Evolutionary conservation across 2,329 filamentous ascomycete species (phyloP).

Genomic region (Paracoccidioides lutzii): DNA sequence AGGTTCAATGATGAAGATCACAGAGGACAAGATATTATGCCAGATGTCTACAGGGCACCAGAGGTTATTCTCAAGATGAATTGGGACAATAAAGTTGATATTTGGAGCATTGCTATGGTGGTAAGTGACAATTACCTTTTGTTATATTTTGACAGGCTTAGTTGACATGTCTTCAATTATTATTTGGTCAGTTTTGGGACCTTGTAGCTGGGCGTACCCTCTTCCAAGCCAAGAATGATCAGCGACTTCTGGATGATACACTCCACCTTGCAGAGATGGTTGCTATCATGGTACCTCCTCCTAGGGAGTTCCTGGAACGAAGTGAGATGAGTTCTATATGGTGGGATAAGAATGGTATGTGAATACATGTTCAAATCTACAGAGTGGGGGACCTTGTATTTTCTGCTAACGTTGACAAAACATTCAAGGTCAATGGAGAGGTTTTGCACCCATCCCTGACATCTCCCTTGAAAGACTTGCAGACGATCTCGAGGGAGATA

Average conservation of each 20-base stretch:
- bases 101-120: constrained; percentile 16
- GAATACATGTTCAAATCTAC: not conserved
- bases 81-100: constrained; percentile 15
- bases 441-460: constrained; percentile 5
- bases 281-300: constrained; percentile 5
- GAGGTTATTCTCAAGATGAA: constrained; percentile 16
- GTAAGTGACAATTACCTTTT: constrained; percentile 7
- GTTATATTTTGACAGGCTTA: not conserved
- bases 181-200: constrained; percentile 3
- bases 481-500: constrained; percentile 10
- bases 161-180: not conserved
- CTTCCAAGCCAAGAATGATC: constrained; percentile 2
- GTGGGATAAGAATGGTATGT: constrained; percentile 4
- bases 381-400: not conserved
- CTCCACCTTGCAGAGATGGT: constrained; percentile 4
- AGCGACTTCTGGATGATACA: constrained; percentile 2
- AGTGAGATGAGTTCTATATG: constrained; percentile 1
- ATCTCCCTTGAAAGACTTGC: constrained; percentile 1
- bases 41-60: constrained; percentile 15
- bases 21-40: constrained; percentile 9
- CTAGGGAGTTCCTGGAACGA: constrained; percentile 2
- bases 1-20: not conserved
- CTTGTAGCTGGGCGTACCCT: constrained; percentile 2
- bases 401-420: not conserved
- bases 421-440: constrained; percentile 3